Conservation (phyloP, 108 stramenopile genomes). For the Nitzschia sp. region DNA sequence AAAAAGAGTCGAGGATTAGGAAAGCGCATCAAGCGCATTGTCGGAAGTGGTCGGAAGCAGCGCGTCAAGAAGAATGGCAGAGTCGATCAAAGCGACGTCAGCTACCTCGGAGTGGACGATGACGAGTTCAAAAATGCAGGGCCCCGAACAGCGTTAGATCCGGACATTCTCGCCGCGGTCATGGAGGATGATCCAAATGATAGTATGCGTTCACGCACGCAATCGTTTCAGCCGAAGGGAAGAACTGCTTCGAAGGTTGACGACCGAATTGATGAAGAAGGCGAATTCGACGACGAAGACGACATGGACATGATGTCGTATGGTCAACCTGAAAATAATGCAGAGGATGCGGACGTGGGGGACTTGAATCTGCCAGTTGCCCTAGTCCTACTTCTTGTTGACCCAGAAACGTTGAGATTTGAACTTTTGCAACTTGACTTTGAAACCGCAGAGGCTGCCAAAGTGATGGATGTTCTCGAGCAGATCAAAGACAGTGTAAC, state of each 20-base stretch:
- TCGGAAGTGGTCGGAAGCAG: conserved; percentile 5
- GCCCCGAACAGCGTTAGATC: conserved; percentile 7
- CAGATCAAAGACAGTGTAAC: conserved; percentile 70
- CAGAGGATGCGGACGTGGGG: not conserved
- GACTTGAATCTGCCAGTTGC: conserved; percentile 14
- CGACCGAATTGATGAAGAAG: not conserved
- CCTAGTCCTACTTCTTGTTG: conserved; percentile 73
- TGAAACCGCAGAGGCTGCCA: conserved; percentile 54
- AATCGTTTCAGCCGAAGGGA: not conserved
- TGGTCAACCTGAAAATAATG: not conserved
- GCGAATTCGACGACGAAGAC: conserved; percentile 7
- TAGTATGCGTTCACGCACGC: no score
- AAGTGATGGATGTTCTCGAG: conserved; percentile 59
- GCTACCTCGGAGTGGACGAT: not conserved
- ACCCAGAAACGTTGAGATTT: conserved; percentile 72
- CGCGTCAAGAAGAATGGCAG: not conserved
- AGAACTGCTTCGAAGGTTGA: conserved; percentile 3
- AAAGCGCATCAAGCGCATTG: conserved; percentile 7
- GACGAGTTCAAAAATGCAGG: conserved; percentile 5
- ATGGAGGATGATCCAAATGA: conserved; percentile 14
- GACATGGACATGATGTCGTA: conserved; percentile 13
- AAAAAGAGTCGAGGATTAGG: conserved; percentile 19
- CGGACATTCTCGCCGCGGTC: not conserved
- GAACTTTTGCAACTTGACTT: conserved; percentile 86
- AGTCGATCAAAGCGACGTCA: conserved; percentile 7